Conservation (phyloP, 352 stramenopile genomes). For the Blastocystis hominis region DNA sequence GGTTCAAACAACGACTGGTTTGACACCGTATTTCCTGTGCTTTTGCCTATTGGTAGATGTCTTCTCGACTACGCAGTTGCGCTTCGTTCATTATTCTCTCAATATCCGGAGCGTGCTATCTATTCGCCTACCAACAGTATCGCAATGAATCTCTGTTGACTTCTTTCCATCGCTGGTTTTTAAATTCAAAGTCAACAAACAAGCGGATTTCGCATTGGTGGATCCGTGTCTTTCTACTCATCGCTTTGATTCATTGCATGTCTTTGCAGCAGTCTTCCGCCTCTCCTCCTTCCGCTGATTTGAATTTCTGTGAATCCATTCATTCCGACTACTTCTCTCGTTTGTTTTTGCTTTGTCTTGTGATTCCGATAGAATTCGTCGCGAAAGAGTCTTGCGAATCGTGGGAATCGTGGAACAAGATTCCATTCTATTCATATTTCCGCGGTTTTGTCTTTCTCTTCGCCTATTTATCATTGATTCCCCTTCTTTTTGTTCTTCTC, state of each 20-base stretch:
- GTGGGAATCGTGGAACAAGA: not conserved
- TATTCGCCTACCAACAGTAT: not conserved
- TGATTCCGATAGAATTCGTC: not conserved
- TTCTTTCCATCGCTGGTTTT: not conserved
- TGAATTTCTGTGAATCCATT: not conserved
- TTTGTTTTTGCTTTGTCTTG: not conserved
- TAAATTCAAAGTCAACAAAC: not conserved
- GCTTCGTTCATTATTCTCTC: not conserved
- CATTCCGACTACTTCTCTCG: conserved; percentile 21
- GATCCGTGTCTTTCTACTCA: not conserved
- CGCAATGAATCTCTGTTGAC: conserved; percentile 30
- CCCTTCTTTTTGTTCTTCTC: not conserved
- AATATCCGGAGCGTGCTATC: not conserved
- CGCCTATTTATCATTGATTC: not conserved
- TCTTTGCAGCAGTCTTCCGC: not conserved
- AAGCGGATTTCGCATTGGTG: not conserved
- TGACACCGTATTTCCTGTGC: not conserved
- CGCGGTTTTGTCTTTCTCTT: not conserved
- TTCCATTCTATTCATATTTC: not conserved
- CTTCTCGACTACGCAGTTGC: not conserved
- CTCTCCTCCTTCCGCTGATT: not conserved
- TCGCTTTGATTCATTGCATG: not conserved
- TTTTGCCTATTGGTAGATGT: not conserved
- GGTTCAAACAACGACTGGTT: not conserved
- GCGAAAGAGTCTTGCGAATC: not conserved